Conservation (phyloP, 192 early-diverging fungal genomes). For the Haplosporangium gracile region DNA sequence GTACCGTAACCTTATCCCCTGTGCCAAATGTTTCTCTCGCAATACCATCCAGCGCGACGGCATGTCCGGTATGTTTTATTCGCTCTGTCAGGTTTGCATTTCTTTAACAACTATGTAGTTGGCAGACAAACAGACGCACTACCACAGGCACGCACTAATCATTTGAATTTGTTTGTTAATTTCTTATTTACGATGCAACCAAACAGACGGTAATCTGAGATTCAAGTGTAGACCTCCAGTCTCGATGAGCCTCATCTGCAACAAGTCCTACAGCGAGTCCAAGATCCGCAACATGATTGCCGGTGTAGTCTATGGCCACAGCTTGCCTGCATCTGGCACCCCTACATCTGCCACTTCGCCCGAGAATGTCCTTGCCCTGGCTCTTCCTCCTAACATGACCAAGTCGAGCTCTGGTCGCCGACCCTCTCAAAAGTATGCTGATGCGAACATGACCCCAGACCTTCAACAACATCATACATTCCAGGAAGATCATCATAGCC, state of each 20-base stretch:
- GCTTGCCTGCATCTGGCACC: constrained; percentile 27
- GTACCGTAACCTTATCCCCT: constrained; percentile 42
- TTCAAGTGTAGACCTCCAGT: constrained; percentile 54
- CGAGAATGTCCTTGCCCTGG: constrained; percentile 37
- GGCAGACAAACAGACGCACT: no score
- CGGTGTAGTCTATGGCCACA: constrained; percentile 36
- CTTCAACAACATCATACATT: neutral
- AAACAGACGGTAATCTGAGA: constrained; percentile 40
- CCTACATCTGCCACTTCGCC: constrained; percentile 22
- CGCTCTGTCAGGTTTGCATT: no score
- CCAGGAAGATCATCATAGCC: neutral
- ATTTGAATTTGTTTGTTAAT: constrained; percentile 7
- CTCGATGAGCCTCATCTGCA: constrained; percentile 53
- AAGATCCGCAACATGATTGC: constrained; percentile 56
- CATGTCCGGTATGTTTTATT: constrained; percentile 42
- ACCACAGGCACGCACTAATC: neutral
- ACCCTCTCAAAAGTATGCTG: constrained; percentile 16
- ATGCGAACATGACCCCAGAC: neutral
- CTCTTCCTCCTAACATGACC: constrained; percentile 19
- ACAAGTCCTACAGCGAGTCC: constrained; percentile 54
- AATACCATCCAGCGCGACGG: constrained; percentile 56
- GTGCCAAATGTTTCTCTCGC: constrained; percentile 49
- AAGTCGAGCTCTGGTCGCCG: constrained; percentile 13
- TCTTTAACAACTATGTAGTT: no score
- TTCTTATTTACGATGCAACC: neutral